Evolutionary conservation across 495 filamentous ascomycete species (phyloP).

Genomic region (Poronia punctata): DNA sequence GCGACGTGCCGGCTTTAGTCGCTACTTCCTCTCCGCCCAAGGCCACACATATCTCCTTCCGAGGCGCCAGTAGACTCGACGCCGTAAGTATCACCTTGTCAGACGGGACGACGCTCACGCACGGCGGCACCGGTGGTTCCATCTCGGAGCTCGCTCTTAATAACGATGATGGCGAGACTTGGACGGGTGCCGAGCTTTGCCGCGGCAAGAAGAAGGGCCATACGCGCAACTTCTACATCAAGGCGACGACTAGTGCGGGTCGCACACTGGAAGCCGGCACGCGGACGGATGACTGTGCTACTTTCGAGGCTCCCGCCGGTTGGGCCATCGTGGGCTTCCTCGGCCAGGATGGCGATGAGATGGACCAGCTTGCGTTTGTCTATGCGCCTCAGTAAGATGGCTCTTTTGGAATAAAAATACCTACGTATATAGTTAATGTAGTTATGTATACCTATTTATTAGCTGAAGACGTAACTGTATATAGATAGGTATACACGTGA

Average conservation of each 20-base stretch:
- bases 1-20: slow-evolving; percentile 36
- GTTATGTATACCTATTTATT: no score
- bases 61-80: slow-evolving; percentile 45
- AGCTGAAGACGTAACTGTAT: no score
- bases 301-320: slow-evolving; percentile 42
- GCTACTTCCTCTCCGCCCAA: slow-evolving; percentile 13
- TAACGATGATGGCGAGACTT: slow-evolving; percentile 34
- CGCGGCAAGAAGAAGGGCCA: slow-evolving; percentile 39
- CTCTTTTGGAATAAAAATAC: no score
- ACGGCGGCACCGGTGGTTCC: slow-evolving; percentile 51
- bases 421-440: no score
- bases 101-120: slow-evolving; percentile 39
- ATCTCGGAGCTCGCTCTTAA: slow-evolving; percentile 35
- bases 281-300: slow-evolving; percentile 42
- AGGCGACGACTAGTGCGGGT: slow-evolving; percentile 46
- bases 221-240: slow-evolving; percentile 52
- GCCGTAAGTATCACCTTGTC: slow-evolving; percentile 39
- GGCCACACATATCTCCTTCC: slow-evolving; percentile 40
- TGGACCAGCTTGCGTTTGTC: slow-evolving; percentile 54
- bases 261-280: slow-evolving; percentile 42
- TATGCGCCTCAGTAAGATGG: slow-evolving; percentile 39
- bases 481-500: no score
- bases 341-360: slow-evolving; percentile 50
- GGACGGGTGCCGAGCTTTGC: slow-evolving; percentile 46
- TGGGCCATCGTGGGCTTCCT: slow-evolving; percentile 53